These are phyloP conservation scores for Gentiana macrophylla DNA, from an alignment of 257 asterid genomes.

Conservation along the genomic window DNA sequence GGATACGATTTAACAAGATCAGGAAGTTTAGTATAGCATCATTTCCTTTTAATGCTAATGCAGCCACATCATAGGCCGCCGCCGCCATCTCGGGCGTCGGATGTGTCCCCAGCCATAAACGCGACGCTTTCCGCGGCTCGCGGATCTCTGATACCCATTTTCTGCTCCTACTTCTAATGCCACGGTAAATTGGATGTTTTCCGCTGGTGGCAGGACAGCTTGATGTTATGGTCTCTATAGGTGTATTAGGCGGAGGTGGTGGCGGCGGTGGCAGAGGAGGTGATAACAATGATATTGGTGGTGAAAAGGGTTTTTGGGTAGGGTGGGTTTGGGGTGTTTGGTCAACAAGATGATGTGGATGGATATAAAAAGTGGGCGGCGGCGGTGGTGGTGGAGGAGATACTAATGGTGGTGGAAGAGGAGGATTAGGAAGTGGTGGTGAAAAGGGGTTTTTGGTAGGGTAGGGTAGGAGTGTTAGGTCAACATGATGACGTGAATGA, in stretches of 20 bases:
- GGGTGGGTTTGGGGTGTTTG: no score
- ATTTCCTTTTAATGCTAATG: slow-evolving; percentile 37
- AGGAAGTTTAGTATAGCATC: slow-evolving; percentile 39
- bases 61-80: slow-evolving; percentile 54
- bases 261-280: no score
- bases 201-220: no score
- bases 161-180: slow-evolving; percentile 18
- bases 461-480: slow-evolving; percentile 2
- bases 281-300: no score
- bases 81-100: slow-evolving; percentile 58
- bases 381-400: slow-evolving; percentile 6
- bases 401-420: background rate
- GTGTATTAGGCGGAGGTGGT: no score
- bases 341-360: no score
- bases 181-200: no score
- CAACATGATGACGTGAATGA: slow-evolving; percentile 15
- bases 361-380: no score
- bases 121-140: slow-evolving; percentile 35
- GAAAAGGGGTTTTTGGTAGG: slow-evolving; percentile 6
- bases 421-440: slow-evolving; percentile 1
- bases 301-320: no score
- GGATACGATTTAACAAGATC: slow-evolving; percentile 28
- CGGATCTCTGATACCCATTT: slow-evolving; percentile 66
- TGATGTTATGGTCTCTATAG: no score
- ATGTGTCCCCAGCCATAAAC: slow-evolving; percentile 59